Percentiles rank a stretch among this genome's conserved stretches.
phyloP scores from a whole-genome alignment of 169 alveolate species.

The Cryptosporidium parvum region DNA sequence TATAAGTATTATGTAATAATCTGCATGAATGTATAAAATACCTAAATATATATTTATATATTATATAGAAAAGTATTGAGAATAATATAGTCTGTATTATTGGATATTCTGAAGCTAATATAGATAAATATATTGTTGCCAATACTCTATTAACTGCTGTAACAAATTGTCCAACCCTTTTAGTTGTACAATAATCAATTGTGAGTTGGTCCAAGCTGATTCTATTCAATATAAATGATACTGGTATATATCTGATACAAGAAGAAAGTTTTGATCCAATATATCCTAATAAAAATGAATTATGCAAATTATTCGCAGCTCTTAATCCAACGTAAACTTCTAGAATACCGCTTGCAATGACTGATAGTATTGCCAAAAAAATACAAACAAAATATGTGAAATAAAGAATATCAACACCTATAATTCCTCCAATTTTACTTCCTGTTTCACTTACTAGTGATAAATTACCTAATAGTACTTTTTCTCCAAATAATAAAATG shows the following conservation, averaged over 20 bases:
- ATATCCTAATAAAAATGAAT: constrained; percentile 68
- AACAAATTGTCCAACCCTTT: constrained; percentile 56
- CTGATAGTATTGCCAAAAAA: constrained; percentile 20
- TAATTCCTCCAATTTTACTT: background rate
- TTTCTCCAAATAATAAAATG: constrained; percentile 49
- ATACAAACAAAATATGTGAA: constrained; percentile 39
- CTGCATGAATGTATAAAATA: constrained; percentile 67
- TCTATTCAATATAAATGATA: constrained; percentile 63
- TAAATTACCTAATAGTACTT: constrained; percentile 23
- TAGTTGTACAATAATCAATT: constrained; percentile 67
- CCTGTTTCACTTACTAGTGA: background rate
- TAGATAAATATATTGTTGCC: constrained; percentile 31
- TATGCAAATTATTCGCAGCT: constrained; percentile 62
- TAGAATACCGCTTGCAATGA: constrained; percentile 25
- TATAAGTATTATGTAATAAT: constrained; percentile 50
- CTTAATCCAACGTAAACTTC: constrained; percentile 61
- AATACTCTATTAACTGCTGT: constrained; percentile 63
- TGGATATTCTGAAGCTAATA: constrained; percentile 59
- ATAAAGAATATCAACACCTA: constrained; percentile 11
- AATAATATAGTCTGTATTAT: constrained; percentile 2
- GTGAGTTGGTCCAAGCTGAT: constrained; percentile 57
- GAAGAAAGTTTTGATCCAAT: constrained; percentile 57
- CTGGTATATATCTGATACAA: constrained; percentile 60
- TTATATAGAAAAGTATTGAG: background rate
- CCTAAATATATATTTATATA: constrained; percentile 39